Evolutionary conservation across 2,329 filamentous ascomycete genomes (phyloP), one percentile per base, ranked within the genome.

Genomic region (Tolypocladium nubicola): DNA sequence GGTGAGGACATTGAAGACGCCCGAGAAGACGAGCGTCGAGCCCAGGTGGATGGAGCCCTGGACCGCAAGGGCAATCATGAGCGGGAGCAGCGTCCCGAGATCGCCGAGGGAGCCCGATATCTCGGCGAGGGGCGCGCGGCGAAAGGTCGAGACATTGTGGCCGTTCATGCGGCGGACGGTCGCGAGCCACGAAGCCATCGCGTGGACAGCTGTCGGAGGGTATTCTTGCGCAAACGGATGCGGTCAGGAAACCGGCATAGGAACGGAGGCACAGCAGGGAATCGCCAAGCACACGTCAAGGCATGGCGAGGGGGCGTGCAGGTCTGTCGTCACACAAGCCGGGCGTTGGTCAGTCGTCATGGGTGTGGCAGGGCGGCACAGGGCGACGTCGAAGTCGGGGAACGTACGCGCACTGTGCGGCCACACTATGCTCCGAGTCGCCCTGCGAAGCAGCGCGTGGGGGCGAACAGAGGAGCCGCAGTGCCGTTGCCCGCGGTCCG

Each of bases 71-170:
- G 92, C 89, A 66, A 96, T 90, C 78, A 94, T 89, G 57, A 97
- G 83, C 53, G 92, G 93, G 13, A 96, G 82, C 37, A 96, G 82
- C 3, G 93, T 97, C 61, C 93, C 93, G 47, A 97, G 79, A 68
- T 97, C 93, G 61, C 93, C 93, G 2, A 85, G 80, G 0, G 92
- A 89, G 55, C 93, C 93, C 1, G 93, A 96, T 56, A 97, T 83
- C 75, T 97, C 93, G 53, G 87, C 73, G 58, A 79, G 67, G 19
- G 81, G 79, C 6, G 74, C 70, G 56, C 66, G 67, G 45, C 75
- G 74, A 57, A 84, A 68, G 23, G 76, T 79, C 37, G 68, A 63
- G 59, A 79, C 65, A 71, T 83, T 84, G 66, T 80, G 74, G 55
- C 68, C 70, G 62, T 79, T 72, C 30, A 69, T 56, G 56, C 65